phyloP scores from a whole-genome alignment of 2,329 filamentous ascomycete genomes.

The Coccinonectria pachysandricola region DNA sequence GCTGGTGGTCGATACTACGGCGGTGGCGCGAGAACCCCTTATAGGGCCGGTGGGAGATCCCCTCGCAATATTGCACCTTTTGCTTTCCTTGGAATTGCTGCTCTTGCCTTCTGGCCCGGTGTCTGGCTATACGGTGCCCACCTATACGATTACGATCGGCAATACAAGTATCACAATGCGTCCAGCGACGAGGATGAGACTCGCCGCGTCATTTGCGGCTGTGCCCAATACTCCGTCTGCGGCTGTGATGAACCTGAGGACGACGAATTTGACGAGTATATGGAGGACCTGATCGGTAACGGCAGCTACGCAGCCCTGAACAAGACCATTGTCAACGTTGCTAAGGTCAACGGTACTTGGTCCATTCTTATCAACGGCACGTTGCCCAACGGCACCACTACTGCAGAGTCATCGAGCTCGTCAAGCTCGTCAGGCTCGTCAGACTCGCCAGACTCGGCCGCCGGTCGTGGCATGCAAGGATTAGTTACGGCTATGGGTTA shows the following conservation, averaged over 20 bases:
- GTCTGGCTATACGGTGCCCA: slow-evolving; percentile 56
- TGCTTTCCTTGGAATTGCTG: slow-evolving; percentile 36
- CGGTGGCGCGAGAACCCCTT: slow-evolving; percentile 54
- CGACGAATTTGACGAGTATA: slow-evolving; percentile 46
- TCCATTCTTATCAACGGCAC: slow-evolving; percentile 69
- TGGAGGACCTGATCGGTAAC: slow-evolving; percentile 54
- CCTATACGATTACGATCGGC: slow-evolving; percentile 39
- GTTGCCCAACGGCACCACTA: slow-evolving; percentile 58
- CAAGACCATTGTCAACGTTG: slow-evolving; percentile 50
- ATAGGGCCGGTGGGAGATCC: slow-evolving; percentile 39
- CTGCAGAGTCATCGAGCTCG: slow-evolving; percentile 22
- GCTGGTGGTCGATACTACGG: slow-evolving; percentile 57
- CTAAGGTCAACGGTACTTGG: slow-evolving; percentile 46
- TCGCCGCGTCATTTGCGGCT: slow-evolving; percentile 33
- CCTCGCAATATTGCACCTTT: slow-evolving; percentile 40
- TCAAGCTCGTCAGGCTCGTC: not conserved
- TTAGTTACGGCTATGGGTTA: slow-evolving; percentile 32
- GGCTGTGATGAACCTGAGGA: slow-evolving; percentile 60
- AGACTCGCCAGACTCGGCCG: slow-evolving; percentile 16
- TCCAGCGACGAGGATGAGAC: slow-evolving; percentile 31
- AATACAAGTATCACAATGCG: slow-evolving; percentile 38
- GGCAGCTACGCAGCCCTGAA: slow-evolving; percentile 51
- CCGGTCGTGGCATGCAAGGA: slow-evolving; percentile 21
- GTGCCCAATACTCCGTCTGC: slow-evolving; percentile 41
- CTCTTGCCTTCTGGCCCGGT: slow-evolving; percentile 52